Base-by-base conservation (phyloP, 306 rosid species). In the Sindora glabra region DNA sequence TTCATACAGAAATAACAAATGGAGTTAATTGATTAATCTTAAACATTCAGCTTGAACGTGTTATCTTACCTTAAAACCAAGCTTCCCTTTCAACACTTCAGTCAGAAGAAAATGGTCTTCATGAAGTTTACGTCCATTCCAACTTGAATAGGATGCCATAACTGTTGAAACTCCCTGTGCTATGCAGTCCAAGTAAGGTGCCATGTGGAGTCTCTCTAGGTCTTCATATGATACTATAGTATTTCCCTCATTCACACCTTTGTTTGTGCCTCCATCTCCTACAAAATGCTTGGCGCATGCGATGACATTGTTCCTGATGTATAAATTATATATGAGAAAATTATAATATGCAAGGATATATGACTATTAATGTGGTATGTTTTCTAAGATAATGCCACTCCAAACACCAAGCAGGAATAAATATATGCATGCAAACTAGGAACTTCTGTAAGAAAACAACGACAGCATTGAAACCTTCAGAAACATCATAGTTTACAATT, bases 261-360 rank as follows among this genome's bases (percentile, higher is more conserved):
- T 79, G 14, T 83, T 59, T 3, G 98, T 88, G 50, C 96, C 96
- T 57, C 95, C 98, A 64, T 91, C 98, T 29, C 98, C 92, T 18
- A 88, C 90, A 81, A 87, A 91, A 83, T 91, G 97, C 74, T 91
- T 91, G 52, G 97, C 92, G 77, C 97, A 91, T n/a, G 96, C 96
- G 38, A 85, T 74, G 24, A 79, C 86, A 27, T 81, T 87, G 77
- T 72, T 81, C 80, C 96, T 87, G 92, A 47, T 64, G 48, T 26
- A 58, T 60, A 76, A 25, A 46, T 27, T n/a, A 30, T n/a, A 21
- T 62, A 61, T n/a, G 71, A 26, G 11, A 51, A 30, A 56, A 52
- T 46, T 22, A 46, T 27, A 46, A 23, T 36, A 37, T 22, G 30
- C 10, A 23, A 5, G 32, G 21, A 54, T 24, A 61, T 34, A 34